These are phyloP conservation scores for Chlorella sp. DNA, from an alignment of 139 green algal species.

Conservation along the genomic window DNA sequence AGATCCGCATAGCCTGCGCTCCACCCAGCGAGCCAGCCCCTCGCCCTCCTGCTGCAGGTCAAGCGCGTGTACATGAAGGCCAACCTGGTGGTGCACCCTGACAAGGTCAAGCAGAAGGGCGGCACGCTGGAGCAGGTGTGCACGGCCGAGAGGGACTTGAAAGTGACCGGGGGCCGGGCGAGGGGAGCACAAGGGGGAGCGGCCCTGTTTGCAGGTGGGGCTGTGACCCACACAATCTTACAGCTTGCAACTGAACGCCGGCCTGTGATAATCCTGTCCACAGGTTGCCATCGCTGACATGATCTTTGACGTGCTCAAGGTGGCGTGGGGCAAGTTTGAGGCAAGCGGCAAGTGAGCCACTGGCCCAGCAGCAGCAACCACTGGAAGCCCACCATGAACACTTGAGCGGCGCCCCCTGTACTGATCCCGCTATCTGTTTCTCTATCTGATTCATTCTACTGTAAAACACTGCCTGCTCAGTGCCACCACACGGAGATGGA, in stretches of 20 bases:
- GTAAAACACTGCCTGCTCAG: background rate
- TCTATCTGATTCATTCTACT: background rate
- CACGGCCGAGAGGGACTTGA: too few relatives aligned
- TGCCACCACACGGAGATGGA: too few relatives aligned
- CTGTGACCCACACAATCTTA: too few relatives aligned
- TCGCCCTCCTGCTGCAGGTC: conserved; percentile 41
- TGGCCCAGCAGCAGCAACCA: background rate
- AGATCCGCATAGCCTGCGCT: too few relatives aligned
- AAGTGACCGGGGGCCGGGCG: too few relatives aligned
- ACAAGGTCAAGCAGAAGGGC: conserved; percentile 94
- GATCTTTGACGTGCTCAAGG: conserved; percentile 93
- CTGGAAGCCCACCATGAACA: background rate
- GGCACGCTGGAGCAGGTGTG: conserved; percentile 75
- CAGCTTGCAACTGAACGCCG: too few relatives aligned
- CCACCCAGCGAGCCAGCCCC: too few relatives aligned
- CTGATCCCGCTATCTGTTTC: background rate
- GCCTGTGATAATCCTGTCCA: too few relatives aligned
- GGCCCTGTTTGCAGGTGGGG: too few relatives aligned
- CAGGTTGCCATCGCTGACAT: conserved; percentile 86
- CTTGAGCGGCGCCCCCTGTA: background rate
- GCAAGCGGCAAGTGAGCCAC: background rate
- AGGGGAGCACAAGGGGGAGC: too few relatives aligned
- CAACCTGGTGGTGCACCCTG: conserved; percentile 94
- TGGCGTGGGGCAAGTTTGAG: conserved; percentile 75
- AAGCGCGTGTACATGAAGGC: conserved; percentile 90